A percentile compares a stretch with the other conserved stretches of the same genome.
These are phyloP conservation scores for Hypoxylon intermedium DNA, from an alignment of 495 filamentous ascomycete genomes.

Conservation along the genomic window DNA sequence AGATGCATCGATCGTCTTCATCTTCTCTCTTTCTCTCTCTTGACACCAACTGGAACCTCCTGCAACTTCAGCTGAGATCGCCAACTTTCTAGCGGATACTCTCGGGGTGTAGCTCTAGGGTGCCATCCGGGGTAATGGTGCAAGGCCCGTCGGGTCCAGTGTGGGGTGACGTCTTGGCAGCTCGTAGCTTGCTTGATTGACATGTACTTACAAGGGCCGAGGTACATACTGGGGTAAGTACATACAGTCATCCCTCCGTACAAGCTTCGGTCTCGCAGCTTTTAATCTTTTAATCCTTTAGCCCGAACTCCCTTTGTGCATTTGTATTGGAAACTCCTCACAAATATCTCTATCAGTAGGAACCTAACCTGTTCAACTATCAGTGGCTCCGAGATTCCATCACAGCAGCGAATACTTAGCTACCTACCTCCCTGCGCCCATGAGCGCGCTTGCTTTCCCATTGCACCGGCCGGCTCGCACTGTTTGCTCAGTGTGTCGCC, in stretches of 20 bases:
- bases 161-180: not conserved
- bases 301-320: conserved; percentile 9
- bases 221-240: not conserved
- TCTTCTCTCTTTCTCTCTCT: too few relatives aligned
- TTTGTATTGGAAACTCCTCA: too few relatives aligned
- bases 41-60: too few relatives aligned
- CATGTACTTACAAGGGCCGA: not conserved
- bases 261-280: conserved; percentile 17
- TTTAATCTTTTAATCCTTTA: conserved; percentile 19
- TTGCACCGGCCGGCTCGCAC: conserved; percentile 29
- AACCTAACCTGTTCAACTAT: conserved; percentile 1
- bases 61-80: too few relatives aligned
- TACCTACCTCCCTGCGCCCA: conserved; percentile 40
- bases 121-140: conserved; percentile 31
- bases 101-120: conserved; percentile 22
- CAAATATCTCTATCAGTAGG: conserved; percentile 1
- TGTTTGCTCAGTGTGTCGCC: conserved; percentile 15
- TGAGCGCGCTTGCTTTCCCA: conserved; percentile 35
- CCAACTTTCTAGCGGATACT: conserved; percentile 16
- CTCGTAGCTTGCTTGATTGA: not conserved
- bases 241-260: not conserved
- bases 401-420: conserved; percentile 36
- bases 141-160: conserved; percentile 11
- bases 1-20: too few relatives aligned
- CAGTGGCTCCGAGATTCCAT: conserved; percentile 31